Base-by-base conservation (phyloP, 2,329 filamentous ascomycete species). In the Tolypocladium amazonense region DNA sequence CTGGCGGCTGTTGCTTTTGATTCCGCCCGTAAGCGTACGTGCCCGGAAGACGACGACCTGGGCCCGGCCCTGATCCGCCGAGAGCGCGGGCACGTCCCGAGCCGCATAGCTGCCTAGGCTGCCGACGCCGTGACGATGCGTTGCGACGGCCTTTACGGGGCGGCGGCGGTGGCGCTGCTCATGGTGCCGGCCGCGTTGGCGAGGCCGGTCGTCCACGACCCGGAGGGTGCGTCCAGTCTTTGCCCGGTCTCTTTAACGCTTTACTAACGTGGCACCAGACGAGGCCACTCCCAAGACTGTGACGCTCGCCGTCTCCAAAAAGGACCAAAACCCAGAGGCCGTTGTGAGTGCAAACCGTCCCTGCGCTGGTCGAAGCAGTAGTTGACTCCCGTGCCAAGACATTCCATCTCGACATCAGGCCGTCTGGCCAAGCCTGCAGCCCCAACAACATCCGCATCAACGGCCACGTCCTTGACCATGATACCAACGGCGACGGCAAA, bases 331-430 rank as follows among this genome's bases (percentile, higher is more conserved):
- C 23, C 50, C 61, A 11, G 63, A 67, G 8, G 61, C 65, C 37
- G 57, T 71, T 60, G 69, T 72, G 60, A 37, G 65, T 57, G 12
- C 5, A 20, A 2, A 7, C 11, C 6, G 4, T 8, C 6, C 39
- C 39, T n/a, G 11, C n/a, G 23, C 20, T 23, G 9, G n/a, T 45
- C 2, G 1, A 11, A 23, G 41, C 41, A 12, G n/a, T 45, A 14
- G n/a, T 20, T 47, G 38, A 33, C 50, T 41, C 7, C 9, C 47
- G 37, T 59, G 53, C 64, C 15, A 23, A 75, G 72, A 69, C 70
- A 50, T 70, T 82, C 56, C 72, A 72, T 54, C 66, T 83, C 55
- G 74, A 80, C 62, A 69, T 82, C 43, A n/a, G 39, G 39, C 18
- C 18, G 39, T 43, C 38, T 15, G 15, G 38, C 38, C 38, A 20